A percentile compares a stretch with the other conserved stretches of the same genome.
These are phyloP conservation scores for Colletotrichum aenigma DNA, from an alignment of 2,329 filamentous ascomycete species.

Conservation along the genomic window DNA sequence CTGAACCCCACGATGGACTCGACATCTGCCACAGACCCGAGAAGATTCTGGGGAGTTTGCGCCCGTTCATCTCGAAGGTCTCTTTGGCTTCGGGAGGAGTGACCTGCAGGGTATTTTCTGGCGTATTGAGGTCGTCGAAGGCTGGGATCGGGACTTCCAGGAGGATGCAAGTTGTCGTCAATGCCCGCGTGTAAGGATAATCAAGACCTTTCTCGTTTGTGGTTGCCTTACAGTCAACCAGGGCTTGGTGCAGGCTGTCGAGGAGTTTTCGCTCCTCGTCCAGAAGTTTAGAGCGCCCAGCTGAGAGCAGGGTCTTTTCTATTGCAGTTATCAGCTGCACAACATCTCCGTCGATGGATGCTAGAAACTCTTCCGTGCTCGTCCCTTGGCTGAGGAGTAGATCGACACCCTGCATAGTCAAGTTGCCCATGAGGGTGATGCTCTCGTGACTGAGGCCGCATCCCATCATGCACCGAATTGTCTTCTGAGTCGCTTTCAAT, in stretches of 20 bases:
- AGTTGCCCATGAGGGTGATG: slow-evolving; percentile 16
- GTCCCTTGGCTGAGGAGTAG: background rate
- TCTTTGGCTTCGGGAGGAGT: slow-evolving; percentile 9
- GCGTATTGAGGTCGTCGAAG: background rate
- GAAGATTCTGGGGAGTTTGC: slow-evolving; percentile 30
- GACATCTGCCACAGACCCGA: slow-evolving; percentile 37
- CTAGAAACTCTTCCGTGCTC: background rate
- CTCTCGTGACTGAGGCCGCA: slow-evolving; percentile 25
- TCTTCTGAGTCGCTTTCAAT: slow-evolving; percentile 18
- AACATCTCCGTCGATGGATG: slow-evolving; percentile 32
- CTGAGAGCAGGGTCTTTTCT: slow-evolving; percentile 31
- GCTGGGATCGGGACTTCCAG: background rate
- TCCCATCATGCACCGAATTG: slow-evolving; percentile 29
- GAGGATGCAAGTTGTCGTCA: background rate
- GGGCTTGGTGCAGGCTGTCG: background rate
- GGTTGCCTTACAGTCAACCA: background rate
- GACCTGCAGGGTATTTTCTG: background rate
- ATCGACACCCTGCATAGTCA: slow-evolving; percentile 8
- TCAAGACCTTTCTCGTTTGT: background rate
- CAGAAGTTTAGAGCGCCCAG: slow-evolving; percentile 22
- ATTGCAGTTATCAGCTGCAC: slow-evolving; percentile 39
- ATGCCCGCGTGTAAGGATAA: background rate
- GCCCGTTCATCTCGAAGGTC: slow-evolving; percentile 26
- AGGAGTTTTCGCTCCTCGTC: slow-evolving; percentile 15
- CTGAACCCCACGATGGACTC: slow-evolving; percentile 32